phyloP scores from a whole-genome alignment of 2,329 filamentous ascomycete genomes.

The Monilinia aucupariae region DNA sequence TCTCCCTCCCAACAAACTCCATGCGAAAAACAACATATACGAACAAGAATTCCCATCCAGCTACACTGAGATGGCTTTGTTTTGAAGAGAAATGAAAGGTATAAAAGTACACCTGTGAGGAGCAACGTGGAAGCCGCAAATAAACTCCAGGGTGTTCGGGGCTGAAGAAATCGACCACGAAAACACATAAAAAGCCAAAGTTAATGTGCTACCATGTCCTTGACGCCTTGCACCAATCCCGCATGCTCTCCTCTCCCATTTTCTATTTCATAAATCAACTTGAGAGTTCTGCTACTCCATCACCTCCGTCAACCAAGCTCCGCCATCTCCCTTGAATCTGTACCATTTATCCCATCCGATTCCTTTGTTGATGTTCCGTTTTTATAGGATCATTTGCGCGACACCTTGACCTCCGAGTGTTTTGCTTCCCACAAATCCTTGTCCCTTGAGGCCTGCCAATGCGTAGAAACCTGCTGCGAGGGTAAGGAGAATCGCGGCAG shows the following conservation, averaged over 20 bases:
- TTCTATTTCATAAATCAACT: slow-evolving; percentile 17
- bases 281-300: neutral
- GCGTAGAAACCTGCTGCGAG: slow-evolving; percentile 76
- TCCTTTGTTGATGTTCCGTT: neutral
- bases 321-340: neutral
- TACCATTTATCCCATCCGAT: neutral
- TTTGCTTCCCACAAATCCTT: slow-evolving; percentile 88
- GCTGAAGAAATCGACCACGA: slow-evolving; percentile 16
- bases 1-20: neutral
- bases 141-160: neutral
- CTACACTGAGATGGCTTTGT: neutral
- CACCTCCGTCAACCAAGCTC: neutral
- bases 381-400: slow-evolving; percentile 94
- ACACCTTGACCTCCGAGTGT: slow-evolving; percentile 89
- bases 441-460: slow-evolving; percentile 72
- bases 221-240: slow-evolving; percentile 26
- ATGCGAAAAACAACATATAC: neutral
- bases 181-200: slow-evolving; percentile 23
- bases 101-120: slow-evolving; percentile 25
- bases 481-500: slow-evolving; percentile 74
- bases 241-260: slow-evolving; percentile 24
- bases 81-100: slow-evolving; percentile 11
- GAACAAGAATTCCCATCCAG: slow-evolving; percentile 5
- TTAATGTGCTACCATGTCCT: slow-evolving; percentile 20
- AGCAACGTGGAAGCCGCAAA: slow-evolving; percentile 1